Evolutionary conservation across 2,329 filamentous ascomycete genomes (phyloP), one percentile per base, ranked within the genome.

Genomic region (Pseudogymnoascus sp.): DNA sequence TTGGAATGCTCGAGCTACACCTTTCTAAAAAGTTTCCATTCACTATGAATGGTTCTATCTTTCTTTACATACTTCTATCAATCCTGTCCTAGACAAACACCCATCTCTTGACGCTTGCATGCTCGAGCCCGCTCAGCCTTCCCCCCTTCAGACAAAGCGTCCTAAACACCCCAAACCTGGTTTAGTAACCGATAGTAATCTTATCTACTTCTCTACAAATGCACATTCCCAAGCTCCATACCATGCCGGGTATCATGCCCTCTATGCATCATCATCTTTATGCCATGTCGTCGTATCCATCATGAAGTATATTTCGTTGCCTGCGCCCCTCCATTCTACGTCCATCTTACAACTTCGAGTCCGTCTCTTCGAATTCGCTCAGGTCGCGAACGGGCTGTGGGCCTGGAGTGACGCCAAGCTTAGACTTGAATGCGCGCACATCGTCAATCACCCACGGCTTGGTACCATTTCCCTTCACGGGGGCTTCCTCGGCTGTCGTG

Each of bases 331-430:
- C 10, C 17, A 17, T 17, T 54, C 29, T 54, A 54, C n/a, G 9
- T 33, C n/a, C 47, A 54, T 50, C 61, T 81, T 73, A 93, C 62
- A 97, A 80, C 77, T 97, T 97, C 11, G 89, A 77, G 65, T 90
- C 90, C 63, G 87, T 79, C 63, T 97, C 93, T 72, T 96, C 89
- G 74, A 93, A 97, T 70, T 92, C 89, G 64, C 81, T 87, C 61
- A 97, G 74, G 66, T 94, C 88, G 70, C 83, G 86, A 31, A 89
- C 83, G 0, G 92, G 84, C 64, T 81, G 81, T 1, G 92, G 84
- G 0, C 90, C 93, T 21, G 82, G 80, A 65, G 86, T 94, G 29
- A 90, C 82, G 63, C 83, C 78, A 68, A 97, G 78, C 11, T 84
- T 79, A 0, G 89, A 85, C 79, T 94, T 96, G 81, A 88, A 97